Evolutionary conservation across 23 red algal species (phyloP), one percentile per base, ranked within the genome.

Genomic region (Agarophyton chilense): DNA sequence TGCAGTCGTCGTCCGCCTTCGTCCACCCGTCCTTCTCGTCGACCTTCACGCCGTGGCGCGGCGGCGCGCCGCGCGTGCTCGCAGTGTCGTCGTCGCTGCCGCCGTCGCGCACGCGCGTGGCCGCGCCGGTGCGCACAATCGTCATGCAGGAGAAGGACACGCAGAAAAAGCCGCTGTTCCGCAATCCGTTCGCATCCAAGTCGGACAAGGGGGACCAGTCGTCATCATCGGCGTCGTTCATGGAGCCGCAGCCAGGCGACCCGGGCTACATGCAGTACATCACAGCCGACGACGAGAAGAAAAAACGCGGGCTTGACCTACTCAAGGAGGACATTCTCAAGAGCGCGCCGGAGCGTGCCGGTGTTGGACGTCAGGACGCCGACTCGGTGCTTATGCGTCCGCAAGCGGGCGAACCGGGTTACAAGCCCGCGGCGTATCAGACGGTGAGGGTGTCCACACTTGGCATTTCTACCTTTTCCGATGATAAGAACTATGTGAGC

Each of bases 281-380:
- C 60, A 11, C 13, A 12, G 50, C 51, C 50, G 42, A 80, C 25
- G 32, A 28, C 11, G 1, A 32, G 24, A 49, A 52, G 72, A 56
- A 44, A 10, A 89, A 88, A 35, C 92, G 92, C 74, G 92, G 92
- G 0, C 34, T 87, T 18, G 84, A 86, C 22, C 46, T 94, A 29
- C 78, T 94, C 41, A 80, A 52, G 36, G 72, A 94, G 63, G 92
- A 94, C 41, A n/a, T 94, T 56, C 53, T 94, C 31, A 70, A 82
- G 45, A 82, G 36, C 62, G 92, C 83, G 16, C 92, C 92, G 32
- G 92, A 94, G 67, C 68, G 75, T 25, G 68, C 70, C 34, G 92
- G 92, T 35, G 92, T 94, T 19, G 92, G 92, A 19, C 79, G 92
- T 18, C 92, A 94, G 77, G 92, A 94, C 66, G 13, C 36, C 29